Base-by-base conservation (phyloP, 2,329 filamentous ascomycete species). In the Ambrosiella xylebori region DNA sequence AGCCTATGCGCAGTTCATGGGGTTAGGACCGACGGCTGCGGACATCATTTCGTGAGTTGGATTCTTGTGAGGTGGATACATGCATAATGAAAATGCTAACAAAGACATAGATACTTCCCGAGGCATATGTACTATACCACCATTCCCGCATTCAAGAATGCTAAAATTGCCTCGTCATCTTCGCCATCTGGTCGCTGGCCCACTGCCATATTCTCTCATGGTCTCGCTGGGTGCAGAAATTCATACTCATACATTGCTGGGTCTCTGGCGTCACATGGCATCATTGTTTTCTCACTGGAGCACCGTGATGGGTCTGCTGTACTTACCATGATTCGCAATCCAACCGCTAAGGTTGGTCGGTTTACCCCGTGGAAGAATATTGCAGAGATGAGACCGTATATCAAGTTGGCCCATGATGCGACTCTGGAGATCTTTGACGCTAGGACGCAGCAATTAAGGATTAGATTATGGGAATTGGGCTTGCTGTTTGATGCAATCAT, bases 121-220 rank as follows among this genome's bases (percentile, higher is more conserved):
- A 77, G 86, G 61, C 76, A 88, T 41, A 74, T 91, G 1, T 80
- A 88, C 67, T 87, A 84, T 66, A 80, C 86, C 52, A 77, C 81
- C 1, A 84, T 91, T 35, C 86, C 86, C 5, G 85, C 80, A 35
- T 75, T 81, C 63, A 82, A 86, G 63, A 86, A 89, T 66, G 86
- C 86, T 9, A 73, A 76, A 5, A 69, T 90, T 7, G 75, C 82
- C 66, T 61, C 73, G 60, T 65, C 80, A 60, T 65, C 71, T 9
- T 70, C 73, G 2, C 65, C 72, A 3, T 70, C 72, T 60, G 71
- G 74, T 58, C 73, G 80, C 71, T 93, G 86, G 84, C 88, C 88
- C 0, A 85, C 88, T 0, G 82, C 88, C 73, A 74, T 95, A 62
- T 94, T 95, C 70, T 93, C 87, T 1, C 88, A 95, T 66, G 88